phyloP scores from a whole-genome alignment of 805 yeast genomes.

The Kodamaea restingae region DNA sequence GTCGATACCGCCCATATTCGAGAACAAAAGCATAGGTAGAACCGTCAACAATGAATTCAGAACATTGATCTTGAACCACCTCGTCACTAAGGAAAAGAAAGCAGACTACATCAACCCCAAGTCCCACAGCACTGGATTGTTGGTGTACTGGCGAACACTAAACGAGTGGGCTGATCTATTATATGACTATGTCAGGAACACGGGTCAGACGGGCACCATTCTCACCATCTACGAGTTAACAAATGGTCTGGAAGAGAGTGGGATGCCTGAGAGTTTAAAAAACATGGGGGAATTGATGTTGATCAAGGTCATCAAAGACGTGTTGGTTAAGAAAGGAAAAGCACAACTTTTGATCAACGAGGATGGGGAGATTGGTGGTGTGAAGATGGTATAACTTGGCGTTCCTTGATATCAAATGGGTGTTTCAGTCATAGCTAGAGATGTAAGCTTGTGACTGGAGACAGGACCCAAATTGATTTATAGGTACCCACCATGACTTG shows the following conservation, averaged over 20 bases:
- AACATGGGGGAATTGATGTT: slow-evolving; percentile 59
- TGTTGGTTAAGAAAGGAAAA: slow-evolving; percentile 61
- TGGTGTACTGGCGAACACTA: slow-evolving; percentile 56
- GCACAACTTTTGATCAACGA: slow-evolving; percentile 72
- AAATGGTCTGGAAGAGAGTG: slow-evolving; percentile 53
- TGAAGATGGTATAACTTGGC: slow-evolving; percentile 54
- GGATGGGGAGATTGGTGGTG: slow-evolving; percentile 67
- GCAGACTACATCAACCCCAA: slow-evolving; percentile 53
- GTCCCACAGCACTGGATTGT: slow-evolving; percentile 64
- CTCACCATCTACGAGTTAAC: slow-evolving; percentile 79
- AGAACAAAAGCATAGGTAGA: slow-evolving; percentile 50
- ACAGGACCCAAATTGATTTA: no score
- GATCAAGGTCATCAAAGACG: slow-evolving; percentile 46
- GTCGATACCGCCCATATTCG: slow-evolving; percentile 41
- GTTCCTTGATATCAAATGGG: no score
- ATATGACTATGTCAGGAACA: slow-evolving; percentile 45
- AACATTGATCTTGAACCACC: slow-evolving; percentile 49
- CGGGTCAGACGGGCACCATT: slow-evolving; percentile 76
- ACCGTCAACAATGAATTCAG: slow-evolving; percentile 52
- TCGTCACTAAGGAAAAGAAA: slow-evolving; percentile 49
- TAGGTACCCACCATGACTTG: no score
- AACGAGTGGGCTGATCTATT: slow-evolving; percentile 36
- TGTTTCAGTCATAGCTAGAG: no score
- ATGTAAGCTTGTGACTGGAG: no score
- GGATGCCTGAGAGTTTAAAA: slow-evolving; percentile 52